phyloP scores from a whole-genome alignment of 176 grass and related monocot genomes.

The Musa acuminata region DNA sequence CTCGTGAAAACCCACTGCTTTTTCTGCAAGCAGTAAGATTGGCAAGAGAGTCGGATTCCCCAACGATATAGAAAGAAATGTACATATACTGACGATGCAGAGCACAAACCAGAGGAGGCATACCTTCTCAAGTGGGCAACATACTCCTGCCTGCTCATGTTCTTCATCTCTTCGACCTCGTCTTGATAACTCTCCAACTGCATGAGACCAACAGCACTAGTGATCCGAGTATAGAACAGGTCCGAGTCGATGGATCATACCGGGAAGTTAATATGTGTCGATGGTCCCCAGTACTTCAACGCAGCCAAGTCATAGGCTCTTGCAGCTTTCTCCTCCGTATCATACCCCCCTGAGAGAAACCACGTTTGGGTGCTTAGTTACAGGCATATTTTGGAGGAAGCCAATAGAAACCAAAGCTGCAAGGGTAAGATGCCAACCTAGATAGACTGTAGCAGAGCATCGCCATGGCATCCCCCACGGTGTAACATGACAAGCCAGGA shows the following conservation, averaged over 20 bases:
- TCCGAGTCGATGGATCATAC: constrained; percentile 38
- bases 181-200: constrained; percentile 72
- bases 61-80: not conserved
- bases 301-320: constrained; percentile 94
- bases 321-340: constrained; percentile 91
- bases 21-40: constrained; percentile 33
- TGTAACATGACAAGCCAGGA: constrained; percentile 18
- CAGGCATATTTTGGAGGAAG: not conserved
- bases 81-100: not conserved
- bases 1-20: constrained; percentile 96
- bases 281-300: constrained; percentile 90
- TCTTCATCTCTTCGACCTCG: constrained; percentile 75
- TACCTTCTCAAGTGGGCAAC: constrained; percentile 90
- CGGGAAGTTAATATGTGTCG: constrained; percentile 63
- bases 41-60: not conserved
- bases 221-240: not conserved
- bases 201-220: not conserved
- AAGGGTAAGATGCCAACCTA: constrained; percentile 31
- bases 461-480: constrained; percentile 20
- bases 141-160: constrained; percentile 82
- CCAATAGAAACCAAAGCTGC: not conserved
- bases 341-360: constrained; percentile 68
- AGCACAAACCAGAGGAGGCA: not conserved
- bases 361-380: not conserved
- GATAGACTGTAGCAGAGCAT: constrained; percentile 43